phyloP scores from a whole-genome alignment of 2,329 filamentous ascomycete genomes.

The Colletotrichum shisoi region DNA sequence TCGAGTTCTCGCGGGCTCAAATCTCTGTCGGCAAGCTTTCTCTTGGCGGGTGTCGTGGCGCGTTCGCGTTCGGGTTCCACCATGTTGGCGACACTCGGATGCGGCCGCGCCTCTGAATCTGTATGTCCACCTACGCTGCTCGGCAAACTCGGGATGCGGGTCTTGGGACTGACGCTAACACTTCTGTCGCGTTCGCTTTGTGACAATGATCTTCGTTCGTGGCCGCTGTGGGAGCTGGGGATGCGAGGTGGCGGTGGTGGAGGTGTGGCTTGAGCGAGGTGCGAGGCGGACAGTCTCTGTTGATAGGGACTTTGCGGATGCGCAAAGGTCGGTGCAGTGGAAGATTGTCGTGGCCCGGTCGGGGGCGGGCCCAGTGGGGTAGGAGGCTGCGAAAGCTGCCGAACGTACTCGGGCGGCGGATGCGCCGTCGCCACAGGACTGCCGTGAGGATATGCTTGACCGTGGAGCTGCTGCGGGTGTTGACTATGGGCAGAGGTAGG shows the following conservation, averaged over 20 bases:
- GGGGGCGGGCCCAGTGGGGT: slow-evolving; percentile 63
- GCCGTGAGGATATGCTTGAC: slow-evolving; percentile 59
- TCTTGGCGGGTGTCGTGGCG: slow-evolving; percentile 54
- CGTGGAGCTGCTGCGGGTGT: slow-evolving; percentile 63
- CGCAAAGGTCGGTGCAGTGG: slow-evolving; percentile 53
- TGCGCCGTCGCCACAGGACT: slow-evolving; percentile 61
- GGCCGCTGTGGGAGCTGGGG: slow-evolving; percentile 53
- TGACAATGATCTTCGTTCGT: slow-evolving; percentile 62
- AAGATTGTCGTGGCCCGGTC: slow-evolving; percentile 53
- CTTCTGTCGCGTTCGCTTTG: slow-evolving; percentile 73
- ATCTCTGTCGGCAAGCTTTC: slow-evolving; percentile 59
- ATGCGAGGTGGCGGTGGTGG: slow-evolving; percentile 50
- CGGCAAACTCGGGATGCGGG: slow-evolving; percentile 64
- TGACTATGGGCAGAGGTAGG: slow-evolving; percentile 70
- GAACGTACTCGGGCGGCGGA: slow-evolving; percentile 54
- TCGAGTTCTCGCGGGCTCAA: slow-evolving; percentile 62
- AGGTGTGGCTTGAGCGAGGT: slow-evolving; percentile 41
- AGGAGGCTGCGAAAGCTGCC: slow-evolving; percentile 63
- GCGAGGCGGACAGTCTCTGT: slow-evolving; percentile 54
- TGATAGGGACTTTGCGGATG: slow-evolving; percentile 69
- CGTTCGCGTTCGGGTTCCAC: slow-evolving; percentile 48
- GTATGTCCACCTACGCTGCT: slow-evolving; percentile 51
- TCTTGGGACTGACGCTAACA: slow-evolving; percentile 81
- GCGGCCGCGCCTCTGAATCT: slow-evolving; percentile 38
- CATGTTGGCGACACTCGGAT: slow-evolving; percentile 36